These are phyloP conservation scores for Grigorovia yakushimaensis DNA, from an alignment of 805 yeast genomes.

Conservation along the genomic window DNA sequence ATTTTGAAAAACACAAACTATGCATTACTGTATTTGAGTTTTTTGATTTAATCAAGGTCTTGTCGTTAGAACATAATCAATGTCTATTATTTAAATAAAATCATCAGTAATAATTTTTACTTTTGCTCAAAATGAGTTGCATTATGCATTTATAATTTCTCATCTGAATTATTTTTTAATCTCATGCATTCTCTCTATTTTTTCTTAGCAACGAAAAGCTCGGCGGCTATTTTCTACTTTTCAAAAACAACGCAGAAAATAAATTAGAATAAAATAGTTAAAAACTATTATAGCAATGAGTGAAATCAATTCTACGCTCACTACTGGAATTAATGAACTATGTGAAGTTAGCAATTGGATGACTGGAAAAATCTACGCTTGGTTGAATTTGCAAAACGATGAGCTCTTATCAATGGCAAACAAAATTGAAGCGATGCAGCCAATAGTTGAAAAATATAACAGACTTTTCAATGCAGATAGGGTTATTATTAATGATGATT, in stretches of 20 bases:
- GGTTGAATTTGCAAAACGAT: slow-evolving; percentile 1
- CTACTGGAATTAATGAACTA: slow-evolving; percentile 14
- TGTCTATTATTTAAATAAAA: no score
- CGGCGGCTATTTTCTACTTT: not conserved
- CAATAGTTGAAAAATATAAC: slow-evolving; percentile 27
- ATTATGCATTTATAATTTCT: no score
- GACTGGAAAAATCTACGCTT: slow-evolving; percentile 7
- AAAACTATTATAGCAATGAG: not conserved
- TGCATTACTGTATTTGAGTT: no score
- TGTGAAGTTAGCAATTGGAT: slow-evolving; percentile 20
- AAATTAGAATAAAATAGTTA: no score
- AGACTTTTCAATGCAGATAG: slow-evolving; percentile 20
- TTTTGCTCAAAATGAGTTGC: no score
- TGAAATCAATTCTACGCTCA: slow-evolving; percentile 12
- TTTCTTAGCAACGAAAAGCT: no score
- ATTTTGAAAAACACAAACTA: no score
- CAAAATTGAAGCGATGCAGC: slow-evolving; percentile 19
- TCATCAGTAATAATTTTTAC: no score
- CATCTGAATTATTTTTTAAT: no score
- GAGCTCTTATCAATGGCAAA: slow-evolving; percentile 5
- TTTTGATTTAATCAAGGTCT: no score
- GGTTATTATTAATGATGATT: slow-evolving; percentile 12
- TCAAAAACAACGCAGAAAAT: not conserved
- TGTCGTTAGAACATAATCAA: no score
- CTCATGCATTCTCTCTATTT: no score